Base-by-base conservation (phyloP, 371 early-diverging fungal species). In the Capillidium rhysosporum region DNA sequence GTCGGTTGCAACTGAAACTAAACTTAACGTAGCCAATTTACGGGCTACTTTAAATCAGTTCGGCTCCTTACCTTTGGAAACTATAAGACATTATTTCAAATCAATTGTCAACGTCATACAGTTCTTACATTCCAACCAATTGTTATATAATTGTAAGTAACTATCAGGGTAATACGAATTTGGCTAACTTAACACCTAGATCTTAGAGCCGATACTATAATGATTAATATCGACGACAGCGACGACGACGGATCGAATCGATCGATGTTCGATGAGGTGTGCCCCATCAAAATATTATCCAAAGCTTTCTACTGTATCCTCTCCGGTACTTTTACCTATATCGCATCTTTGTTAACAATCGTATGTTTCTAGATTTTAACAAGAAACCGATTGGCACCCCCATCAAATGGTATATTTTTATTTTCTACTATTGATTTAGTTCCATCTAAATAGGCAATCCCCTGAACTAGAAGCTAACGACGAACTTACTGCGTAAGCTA, bases 381-480 rank as follows among this genome's bases (percentile, higher is more conserved):
- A 21, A 43, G 43, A 21, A 21, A 18, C 21, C 18, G 0, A 18
- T 43, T 43, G 43, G 18, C 8, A 43, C 16, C 5, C 18, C 16
- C 18, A 18, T 21, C 8, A 43, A 43, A 43, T 43, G 43, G 43
- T 43, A 16, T 18, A 7, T 43, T 16, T 5, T 8, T 43, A 39
- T 43, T 5, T 5, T 16, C 7, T 43, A 7, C 7, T 43, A 43
- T 43, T 7, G 5, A 16, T 18, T 8, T 7, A 16, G 0, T 24
- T 52, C 52, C 1, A 43, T 57, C 0, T 38, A 57, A 40, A 49
- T 60, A 46, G 82, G 67, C 60, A 64, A 4, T 66, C 77, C 0
- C 79, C 80, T 8, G 81, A 80, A 63, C 56, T 73, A 7, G 26
- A 58, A 67, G 7, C 72, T 76, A 8, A 57, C 70, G 3, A 72